Conservation (phyloP, 495 filamentous ascomycete species). For the Aspergillus bridgeri region DNA sequence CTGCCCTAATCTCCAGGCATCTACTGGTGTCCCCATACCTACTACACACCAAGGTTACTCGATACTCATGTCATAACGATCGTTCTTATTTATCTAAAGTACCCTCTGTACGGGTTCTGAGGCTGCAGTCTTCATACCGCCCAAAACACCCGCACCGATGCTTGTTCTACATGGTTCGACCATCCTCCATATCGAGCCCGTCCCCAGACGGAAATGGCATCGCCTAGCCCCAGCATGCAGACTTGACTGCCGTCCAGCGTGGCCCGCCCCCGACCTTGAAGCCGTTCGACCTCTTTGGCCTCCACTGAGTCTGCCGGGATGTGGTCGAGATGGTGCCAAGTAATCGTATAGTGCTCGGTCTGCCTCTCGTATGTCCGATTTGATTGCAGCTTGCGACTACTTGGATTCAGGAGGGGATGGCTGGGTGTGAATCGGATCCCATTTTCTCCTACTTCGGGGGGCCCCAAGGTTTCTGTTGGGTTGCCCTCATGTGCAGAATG, state of each 20-base stretch:
- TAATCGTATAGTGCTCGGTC: conserved; percentile 42
- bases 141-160: conserved; percentile 62
- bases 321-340: conserved; percentile 56
- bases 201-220: conserved; percentile 64
- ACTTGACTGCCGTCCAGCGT: conserved; percentile 57
- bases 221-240: conserved; percentile 55
- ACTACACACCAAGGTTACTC: too few species aligned
- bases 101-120: not conserved
- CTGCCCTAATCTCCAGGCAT: not conserved
- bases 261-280: conserved; percentile 48
- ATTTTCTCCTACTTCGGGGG: conserved; percentile 10
- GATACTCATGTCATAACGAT: too few species aligned
- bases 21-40: too few species aligned
- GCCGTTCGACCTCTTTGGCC: conserved; percentile 34
- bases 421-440: conserved; percentile 21
- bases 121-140: conserved; percentile 40
- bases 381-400: conserved; percentile 46
- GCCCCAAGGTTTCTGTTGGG: conserved; percentile 1
- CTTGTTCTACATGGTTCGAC: conserved; percentile 53
- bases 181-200: conserved; percentile 61
- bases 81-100: too few species aligned
- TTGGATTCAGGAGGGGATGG: conserved; percentile 40
- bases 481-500: conserved; percentile 20
- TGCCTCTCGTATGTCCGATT: conserved; percentile 41
- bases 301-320: conserved; percentile 44